Evolutionary conservation across 2,329 filamentous ascomycete genomes (phyloP), one percentile per base, ranked within the genome.

Genomic region (Aspergillus sp.): DNA sequence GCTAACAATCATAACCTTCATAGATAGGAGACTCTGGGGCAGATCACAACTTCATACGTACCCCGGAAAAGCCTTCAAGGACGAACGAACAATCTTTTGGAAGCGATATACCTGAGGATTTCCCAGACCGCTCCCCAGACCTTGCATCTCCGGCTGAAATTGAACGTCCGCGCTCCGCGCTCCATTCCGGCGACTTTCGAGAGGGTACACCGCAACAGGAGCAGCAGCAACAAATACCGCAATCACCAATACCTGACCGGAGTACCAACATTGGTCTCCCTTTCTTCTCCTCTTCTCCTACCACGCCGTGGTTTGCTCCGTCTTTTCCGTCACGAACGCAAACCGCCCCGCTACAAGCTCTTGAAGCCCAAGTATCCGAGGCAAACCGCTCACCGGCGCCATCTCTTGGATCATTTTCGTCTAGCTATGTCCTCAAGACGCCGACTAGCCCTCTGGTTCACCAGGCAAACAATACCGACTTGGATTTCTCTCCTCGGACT

Each of bases 381-480:
- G 43, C 62, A 60, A 64, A 64, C 50, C 69, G 70, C 46, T 79
- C 81, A 0, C 75, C 79, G 21, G 77, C 82, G 17, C 87, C 88
- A 7, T 87, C 86, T 1, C 69, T 89, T 9, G 88, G 87, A 3
- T 91, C 91, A 1, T 81, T 90, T 14, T 88, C 90, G 0, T 89
- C 87, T 2, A 92, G 86, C 66, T 97, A 96, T 72, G 82, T 90
- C 33, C 89, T 96, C 61, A 89, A 93, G 74, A 86, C 90, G 2
- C 93, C 95, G 0, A 98, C 95, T 2, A 98, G 93, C 67, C 95
- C 95, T 14, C 80, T 99, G 11, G 93, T 96, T 1, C 88, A 97
- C 68, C 91, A 92, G 43, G 86, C 91, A 68, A 96, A 88, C 75
- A 95, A 93, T 64, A 88, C 91, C 6, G 91, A 95, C 64, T 70